These are phyloP conservation scores for Dioscorea zingiberensis DNA, from an alignment of 106 monocot genomes.

Conservation along the genomic window DNA sequence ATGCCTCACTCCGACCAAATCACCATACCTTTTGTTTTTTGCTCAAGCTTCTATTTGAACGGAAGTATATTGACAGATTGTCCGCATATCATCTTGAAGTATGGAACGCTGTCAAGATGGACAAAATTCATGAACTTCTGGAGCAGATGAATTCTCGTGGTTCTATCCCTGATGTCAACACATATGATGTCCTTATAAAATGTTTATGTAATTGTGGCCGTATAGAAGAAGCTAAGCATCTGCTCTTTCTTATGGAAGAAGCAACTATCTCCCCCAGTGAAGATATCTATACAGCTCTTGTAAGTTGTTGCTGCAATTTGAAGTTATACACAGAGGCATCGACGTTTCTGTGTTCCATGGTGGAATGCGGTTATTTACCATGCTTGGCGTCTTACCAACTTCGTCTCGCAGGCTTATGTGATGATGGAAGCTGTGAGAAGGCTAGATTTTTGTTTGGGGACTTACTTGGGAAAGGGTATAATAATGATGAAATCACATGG, in stretches of 20 bases:
- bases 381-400: slow-evolving; percentile 9
- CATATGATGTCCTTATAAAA: slow-evolving; percentile 8
- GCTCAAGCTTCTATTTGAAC: background rate
- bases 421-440: slow-evolving; percentile 16
- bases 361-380: slow-evolving; percentile 18
- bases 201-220: slow-evolving; percentile 21
- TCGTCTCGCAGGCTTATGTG: slow-evolving; percentile 19
- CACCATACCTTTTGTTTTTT: slow-evolving; percentile 8
- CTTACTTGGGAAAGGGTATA: slow-evolving; percentile 16
- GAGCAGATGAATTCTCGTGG: slow-evolving; percentile 6
- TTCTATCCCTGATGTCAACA: slow-evolving; percentile 3
- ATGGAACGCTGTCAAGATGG: slow-evolving; percentile 6
- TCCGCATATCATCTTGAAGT: background rate
- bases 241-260: slow-evolving; percentile 18
- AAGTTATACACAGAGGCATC: slow-evolving; percentile 9
- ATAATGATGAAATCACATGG: slow-evolving; percentile 20
- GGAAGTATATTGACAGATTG: background rate
- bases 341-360: slow-evolving; percentile 7
- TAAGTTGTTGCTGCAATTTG: slow-evolving; percentile 8
- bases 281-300: slow-evolving; percentile 9
- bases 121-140: slow-evolving; percentile 10
- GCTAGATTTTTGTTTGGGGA: slow-evolving; percentile 18
- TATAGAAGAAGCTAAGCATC: slow-evolving; percentile 10
- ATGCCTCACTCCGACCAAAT: slow-evolving; percentile 7
- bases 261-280: slow-evolving; percentile 9